phyloP scores from a whole-genome alignment of 2,329 filamentous ascomycete species.

The Cytospora piceicola region DNA sequence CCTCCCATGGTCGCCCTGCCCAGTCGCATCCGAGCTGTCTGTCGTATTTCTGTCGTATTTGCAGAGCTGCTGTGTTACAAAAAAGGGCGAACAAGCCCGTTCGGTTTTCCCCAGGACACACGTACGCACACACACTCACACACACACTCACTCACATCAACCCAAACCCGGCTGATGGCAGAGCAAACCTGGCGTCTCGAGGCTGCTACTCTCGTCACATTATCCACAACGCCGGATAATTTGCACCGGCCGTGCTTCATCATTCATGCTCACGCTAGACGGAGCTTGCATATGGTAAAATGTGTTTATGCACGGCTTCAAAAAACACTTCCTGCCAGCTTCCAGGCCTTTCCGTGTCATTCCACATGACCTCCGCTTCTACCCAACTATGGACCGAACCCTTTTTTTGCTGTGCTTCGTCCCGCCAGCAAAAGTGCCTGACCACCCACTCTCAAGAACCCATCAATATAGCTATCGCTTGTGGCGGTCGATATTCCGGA shows the following conservation, averaged over 20 bases:
- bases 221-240: not conserved
- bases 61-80: not conserved
- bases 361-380: not conserved
- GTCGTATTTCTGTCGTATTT: slow-evolving; percentile 2
- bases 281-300: not conserved
- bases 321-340: not conserved
- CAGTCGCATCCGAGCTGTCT: not conserved
- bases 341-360: not conserved
- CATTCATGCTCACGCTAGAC: not conserved
- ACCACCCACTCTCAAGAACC: not conserved
- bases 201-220: not conserved
- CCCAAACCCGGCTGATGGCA: not conserved
- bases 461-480: not conserved
- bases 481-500: not conserved
- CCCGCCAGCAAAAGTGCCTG: not conserved
- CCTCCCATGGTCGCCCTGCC: not conserved
- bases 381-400: not conserved
- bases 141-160: too few species aligned
- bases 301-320: not conserved
- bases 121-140: too few species aligned
- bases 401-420: too few species aligned
- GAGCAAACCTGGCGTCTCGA: not conserved
- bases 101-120: not conserved
- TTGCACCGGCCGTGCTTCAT: not conserved
- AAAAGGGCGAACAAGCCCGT: not conserved